A percentile compares a stretch with the other conserved stretches of the same genome.
These are phyloP conservation scores for Trichoderma pleuroti DNA, from an alignment of 2,329 filamentous ascomycete species.

Conservation along the genomic window DNA sequence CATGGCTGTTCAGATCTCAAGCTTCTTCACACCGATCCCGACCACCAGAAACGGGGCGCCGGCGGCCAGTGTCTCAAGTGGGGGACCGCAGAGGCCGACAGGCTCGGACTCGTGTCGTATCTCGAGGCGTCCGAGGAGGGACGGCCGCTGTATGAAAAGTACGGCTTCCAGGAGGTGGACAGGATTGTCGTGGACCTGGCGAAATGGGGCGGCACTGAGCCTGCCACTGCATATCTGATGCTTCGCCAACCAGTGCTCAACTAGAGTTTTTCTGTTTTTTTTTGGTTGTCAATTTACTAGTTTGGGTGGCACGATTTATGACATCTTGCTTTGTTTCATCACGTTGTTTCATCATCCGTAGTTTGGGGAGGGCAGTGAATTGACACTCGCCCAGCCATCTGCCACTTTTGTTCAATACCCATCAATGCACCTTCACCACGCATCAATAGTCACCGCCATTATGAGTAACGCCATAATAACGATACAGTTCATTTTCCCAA, in stretches of 20 bases:
- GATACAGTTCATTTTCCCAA: background rate
- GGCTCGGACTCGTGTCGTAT: conserved; percentile 34
- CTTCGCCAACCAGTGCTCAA: conserved; percentile 21
- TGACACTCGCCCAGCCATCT: background rate
- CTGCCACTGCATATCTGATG: conserved; percentile 26
- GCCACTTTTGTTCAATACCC: background rate
- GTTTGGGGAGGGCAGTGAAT: background rate
- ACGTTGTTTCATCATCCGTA: background rate
- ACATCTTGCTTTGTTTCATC: background rate
- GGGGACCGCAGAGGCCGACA: conserved; percentile 36
- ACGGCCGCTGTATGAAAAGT: conserved; percentile 33
- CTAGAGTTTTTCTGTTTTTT: background rate
- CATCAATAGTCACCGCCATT: background rate
- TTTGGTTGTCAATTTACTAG: too few species aligned
- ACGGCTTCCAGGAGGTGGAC: conserved; percentile 34
- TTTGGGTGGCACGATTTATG: background rate
- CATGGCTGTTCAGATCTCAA: conserved; percentile 31
- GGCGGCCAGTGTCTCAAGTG: conserved; percentile 34
- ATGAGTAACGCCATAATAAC: background rate
- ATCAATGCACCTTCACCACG: background rate
- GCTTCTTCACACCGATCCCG: conserved; percentile 37
- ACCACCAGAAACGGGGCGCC: conserved; percentile 36
- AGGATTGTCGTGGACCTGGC: conserved; percentile 28
- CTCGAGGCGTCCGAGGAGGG: conserved; percentile 37
- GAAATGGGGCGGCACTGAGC: conserved; percentile 29